Base-by-base conservation (phyloP, 805 yeast genomes). In the Nakazawaea peltata region DNA sequence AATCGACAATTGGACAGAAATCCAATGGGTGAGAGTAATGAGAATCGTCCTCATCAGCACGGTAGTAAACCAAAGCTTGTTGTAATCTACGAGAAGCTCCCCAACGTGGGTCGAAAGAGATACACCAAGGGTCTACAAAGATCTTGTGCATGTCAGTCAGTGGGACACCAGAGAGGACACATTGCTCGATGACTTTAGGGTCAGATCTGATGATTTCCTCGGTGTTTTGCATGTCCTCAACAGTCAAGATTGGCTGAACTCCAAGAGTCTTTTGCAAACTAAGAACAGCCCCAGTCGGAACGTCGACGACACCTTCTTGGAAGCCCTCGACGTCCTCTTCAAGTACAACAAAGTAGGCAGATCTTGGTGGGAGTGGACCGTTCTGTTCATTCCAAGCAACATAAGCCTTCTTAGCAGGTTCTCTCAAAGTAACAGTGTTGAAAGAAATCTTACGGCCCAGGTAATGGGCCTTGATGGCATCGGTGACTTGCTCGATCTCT, bases 91-190 rank as follows among this genome's bases (percentile, higher is more conserved):
- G 62, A 26, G 69, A 60, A 27, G 74, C 68, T 19, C 82, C 82
- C 76, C 79, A 77, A 54, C 83, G 65, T 56, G 72, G 81, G 52
- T 77, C 83, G 49, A 71, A 76, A 32, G 82, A 82, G 49, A 77
- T 75, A 22, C 81, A 71, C 81, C 81, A 75, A 34, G 81, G 78
- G 50, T 76, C 81, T 59, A 81, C 75, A 61, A 71, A 75, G 30
- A 75, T 63, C 46, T 69, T 65, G 51, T 56, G 50, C 61, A 61
- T 51, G 24, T 71, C 71, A 23, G 49, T 48, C 17, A 59, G 67
- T 33, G 80, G 71, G 39, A 77, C 58, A 24, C 83, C 83, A 17
- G 76, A 67, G 40, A 74, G 47, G 36, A 58, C 67, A 57, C 81
- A 74, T 56, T 77, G 82, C 51, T 67, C 70, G 44, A 73, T 71